Percentiles rank a stretch among this genome's conserved stretches.
These are phyloP conservation scores for Aspergillus wentii DNA, from an alignment of 495 filamentous ascomycete genomes.

Conservation along the genomic window DNA sequence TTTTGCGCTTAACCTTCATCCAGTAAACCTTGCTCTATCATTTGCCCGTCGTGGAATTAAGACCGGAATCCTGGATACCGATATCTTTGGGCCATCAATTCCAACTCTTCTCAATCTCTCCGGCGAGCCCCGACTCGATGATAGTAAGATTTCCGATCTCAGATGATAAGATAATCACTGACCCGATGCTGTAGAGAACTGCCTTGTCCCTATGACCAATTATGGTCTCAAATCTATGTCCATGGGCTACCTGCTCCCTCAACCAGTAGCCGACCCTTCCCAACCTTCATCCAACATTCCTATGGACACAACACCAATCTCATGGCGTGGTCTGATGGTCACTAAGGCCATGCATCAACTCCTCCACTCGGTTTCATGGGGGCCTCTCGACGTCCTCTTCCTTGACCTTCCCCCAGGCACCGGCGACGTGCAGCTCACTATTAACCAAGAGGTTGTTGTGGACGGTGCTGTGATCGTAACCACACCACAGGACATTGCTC, in stretches of 20 bases:
- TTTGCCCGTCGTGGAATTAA: slow-evolving; percentile 76
- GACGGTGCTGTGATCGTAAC: slow-evolving; percentile 88
- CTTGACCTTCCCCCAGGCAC: slow-evolving; percentile 93
- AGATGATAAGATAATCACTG: not conserved
- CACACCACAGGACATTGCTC: slow-evolving; percentile 86
- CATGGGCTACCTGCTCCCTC: slow-evolving; percentile 83
- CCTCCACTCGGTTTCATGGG: slow-evolving; percentile 91
- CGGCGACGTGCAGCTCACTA: slow-evolving; percentile 88
- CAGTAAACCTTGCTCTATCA: slow-evolving; percentile 82
- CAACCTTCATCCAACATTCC: slow-evolving; percentile 18
- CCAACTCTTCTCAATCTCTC: slow-evolving; percentile 82
- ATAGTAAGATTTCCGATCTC: slow-evolving; percentile 35
- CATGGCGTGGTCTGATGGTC: slow-evolving; percentile 95
- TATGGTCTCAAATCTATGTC: slow-evolving; percentile 98
- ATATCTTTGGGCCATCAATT: slow-evolving; percentile 95
- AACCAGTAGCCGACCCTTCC: slow-evolving; percentile 15
- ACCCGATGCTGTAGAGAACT: slow-evolving; percentile 52
- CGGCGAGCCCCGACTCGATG: slow-evolving; percentile 63
- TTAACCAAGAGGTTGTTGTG: slow-evolving; percentile 84
- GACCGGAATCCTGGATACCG: slow-evolving; percentile 85
- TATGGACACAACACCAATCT: slow-evolving; percentile 72
- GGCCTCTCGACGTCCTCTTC: slow-evolving; percentile 74
- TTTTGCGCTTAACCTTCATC: not conserved
- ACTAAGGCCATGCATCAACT: slow-evolving; percentile 96
- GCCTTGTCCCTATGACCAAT: slow-evolving; percentile 82